These are phyloP conservation scores for Rhynchospora pubera DNA, from an alignment of 176 grass and related monocot species.

Conservation along the genomic window DNA sequence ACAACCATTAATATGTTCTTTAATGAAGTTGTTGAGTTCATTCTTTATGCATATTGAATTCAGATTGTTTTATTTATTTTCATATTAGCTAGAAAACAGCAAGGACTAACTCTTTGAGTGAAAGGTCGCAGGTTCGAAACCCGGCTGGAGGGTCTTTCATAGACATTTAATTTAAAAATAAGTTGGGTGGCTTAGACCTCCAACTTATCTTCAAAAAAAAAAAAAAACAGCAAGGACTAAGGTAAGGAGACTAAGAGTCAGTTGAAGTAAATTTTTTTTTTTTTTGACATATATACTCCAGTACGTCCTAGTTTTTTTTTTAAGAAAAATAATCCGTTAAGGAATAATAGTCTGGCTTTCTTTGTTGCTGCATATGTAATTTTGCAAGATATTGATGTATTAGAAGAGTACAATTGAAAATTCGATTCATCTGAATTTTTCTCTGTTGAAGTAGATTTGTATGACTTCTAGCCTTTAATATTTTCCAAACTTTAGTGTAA, in stretches of 20 bases:
- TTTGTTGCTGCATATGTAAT: not conserved
- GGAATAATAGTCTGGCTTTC: not conserved
- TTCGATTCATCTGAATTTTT: not conserved
- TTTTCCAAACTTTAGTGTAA: not conserved
- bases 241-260: not conserved
- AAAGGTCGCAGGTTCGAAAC: no score
- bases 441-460: no score
- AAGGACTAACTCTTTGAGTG: no score
- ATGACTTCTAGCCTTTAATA: no score
- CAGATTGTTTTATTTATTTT: not conserved
- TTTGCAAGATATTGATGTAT: not conserved
- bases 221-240: no score
- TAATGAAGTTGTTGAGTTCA: not conserved
- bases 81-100: not conserved
- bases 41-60: not conserved
- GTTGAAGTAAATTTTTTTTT: not conserved
- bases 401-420: not conserved
- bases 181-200: no score
- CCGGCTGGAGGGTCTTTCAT: no score
- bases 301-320: not conserved
- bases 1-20: not conserved
- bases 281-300: not conserved
- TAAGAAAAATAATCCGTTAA: no score
- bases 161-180: no score
- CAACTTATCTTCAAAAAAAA: no score